Base-by-base conservation (phyloP, 2,329 filamentous ascomycete genomes). In the Harringtonia aguacate region DNA sequence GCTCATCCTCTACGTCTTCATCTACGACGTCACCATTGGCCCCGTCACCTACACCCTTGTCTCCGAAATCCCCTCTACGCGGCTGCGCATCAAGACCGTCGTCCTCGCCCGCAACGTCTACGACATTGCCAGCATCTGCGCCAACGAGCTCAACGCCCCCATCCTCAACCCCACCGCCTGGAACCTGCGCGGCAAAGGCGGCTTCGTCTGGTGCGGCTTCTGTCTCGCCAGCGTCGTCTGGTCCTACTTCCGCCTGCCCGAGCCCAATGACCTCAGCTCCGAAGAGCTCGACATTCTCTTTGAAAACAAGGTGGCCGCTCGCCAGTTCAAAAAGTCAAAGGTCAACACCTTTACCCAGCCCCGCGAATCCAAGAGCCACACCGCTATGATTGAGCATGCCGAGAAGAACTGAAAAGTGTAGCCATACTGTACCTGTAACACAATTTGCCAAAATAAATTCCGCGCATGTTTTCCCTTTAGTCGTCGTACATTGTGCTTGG, bases 231-330 rank as follows among this genome's bases (percentile, higher is more conserved):
- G 69, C 35, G 57, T 68, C 4, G 43, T 64, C 1, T 79, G 74
- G 63, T 67, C 70, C 0, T 73, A 61, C 48, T 72, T 71, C 54
- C 68, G 67, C 27, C 59, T 74, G 4, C 72, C 72, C 4, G 75
- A 78, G 60, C 70, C 73, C 14, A 69, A 67, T 46, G 72, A 66
- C 4, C 65, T 70, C 35, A 72, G 70, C 0, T 69, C 71, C 42
- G 70, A 67, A 36, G 74, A 79, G 56, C 61, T 79, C 3, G 74
- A 77, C 40, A 55, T 70, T 7, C 55, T 79, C 47, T 79, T 79
- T 49, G 67, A 73, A 52, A 56, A 60, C 21, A 50, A 55, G 10
- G 54, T 70, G 13, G 54, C 61, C 20, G 67, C 69, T 2, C 57
- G 68, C 45, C 57, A 54, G 44, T 50, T 46, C 18, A 41, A 43